Conservation (phyloP, 495 filamentous ascomycete genomes). For the Penicillium coffeae region DNA sequence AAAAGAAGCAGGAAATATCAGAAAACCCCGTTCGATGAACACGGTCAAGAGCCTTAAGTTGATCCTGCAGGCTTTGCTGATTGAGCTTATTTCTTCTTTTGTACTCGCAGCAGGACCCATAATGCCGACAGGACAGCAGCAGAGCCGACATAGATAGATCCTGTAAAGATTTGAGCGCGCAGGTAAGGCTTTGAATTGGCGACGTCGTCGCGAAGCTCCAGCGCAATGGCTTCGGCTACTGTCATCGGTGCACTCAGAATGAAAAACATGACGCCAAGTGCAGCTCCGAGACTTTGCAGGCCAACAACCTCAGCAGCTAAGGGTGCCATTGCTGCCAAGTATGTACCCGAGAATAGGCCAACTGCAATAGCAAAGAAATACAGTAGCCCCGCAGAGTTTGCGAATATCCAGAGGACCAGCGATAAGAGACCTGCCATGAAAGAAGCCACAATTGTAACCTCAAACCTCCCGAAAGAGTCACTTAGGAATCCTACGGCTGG, state of each 20-base stretch:
- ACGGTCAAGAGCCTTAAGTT: too few relatives aligned
- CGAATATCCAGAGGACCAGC: conserved; percentile 66
- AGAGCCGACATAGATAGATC: neutral
- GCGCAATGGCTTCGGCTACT: conserved; percentile 64
- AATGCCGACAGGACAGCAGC: neutral
- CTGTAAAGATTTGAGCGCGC: neutral
- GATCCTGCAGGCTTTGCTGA: too few relatives aligned
- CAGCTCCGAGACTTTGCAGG: conserved; percentile 53
- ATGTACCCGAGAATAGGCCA: conserved; percentile 52
- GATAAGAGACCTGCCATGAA: conserved; percentile 54
- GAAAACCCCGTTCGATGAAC: too few relatives aligned
- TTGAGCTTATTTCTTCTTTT: too few relatives aligned
- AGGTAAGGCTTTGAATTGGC: neutral
- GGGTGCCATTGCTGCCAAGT: conserved; percentile 22
- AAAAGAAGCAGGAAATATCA: too few relatives aligned
- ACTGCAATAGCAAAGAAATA: conserved; percentile 62
- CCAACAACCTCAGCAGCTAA: conserved; percentile 53
- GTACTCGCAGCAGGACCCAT: too few relatives aligned
- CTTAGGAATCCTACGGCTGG: conserved; percentile 65
- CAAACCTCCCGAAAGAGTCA: conserved; percentile 61
- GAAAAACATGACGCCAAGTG: conserved; percentile 63
- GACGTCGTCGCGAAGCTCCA: conserved; percentile 42
- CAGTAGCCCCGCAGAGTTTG: conserved; percentile 52
- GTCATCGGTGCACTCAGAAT: conserved; percentile 54
- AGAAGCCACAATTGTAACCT: conserved; percentile 56